Evolutionary conservation across 2,329 filamentous ascomycete species (phyloP), one percentile per base, ranked within the genome.

Genomic region (Sporothrix mexicana): DNA sequence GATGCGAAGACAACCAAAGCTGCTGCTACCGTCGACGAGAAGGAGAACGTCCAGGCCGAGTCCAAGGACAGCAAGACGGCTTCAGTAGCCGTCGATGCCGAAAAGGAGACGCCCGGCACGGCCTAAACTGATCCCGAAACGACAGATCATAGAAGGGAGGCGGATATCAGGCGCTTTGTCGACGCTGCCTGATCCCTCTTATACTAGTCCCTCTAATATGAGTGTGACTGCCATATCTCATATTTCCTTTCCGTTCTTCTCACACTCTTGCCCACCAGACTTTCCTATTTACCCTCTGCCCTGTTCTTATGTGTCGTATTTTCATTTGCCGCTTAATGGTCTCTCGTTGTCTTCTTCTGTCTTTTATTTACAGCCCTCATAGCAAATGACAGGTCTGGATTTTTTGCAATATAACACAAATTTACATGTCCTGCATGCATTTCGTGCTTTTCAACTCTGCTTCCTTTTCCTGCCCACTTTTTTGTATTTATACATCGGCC

Each of bases 11-110:
- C 15, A 6, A 71, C 43, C n/a, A 43, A 55, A 15, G 23, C 15
- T 4, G 43, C 30, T 17, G 43, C 49, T 25, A 62, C 80, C 4
- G 80, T 81, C 62, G 76, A 80, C 66, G 76, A 72, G 47, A 72
- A 76, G 57, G 72, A 74, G 23, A 67, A 59, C 17, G 30, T 55
- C 41, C 20, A 55, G 23, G 36, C 47, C 13, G 49, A 68, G 47
- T n/a, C 59, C 12, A 51, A 15, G 30, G 71, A 17, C 8, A 67
- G 53, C 45, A 47, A 66, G 45, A 20, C 17, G 47, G 17, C 17
- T 30, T 23, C 66, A 15, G 47, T 17, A 68, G 15, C 66, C 36
- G 25, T 49, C 25, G 47, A 53, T 23, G 1, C 64, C 43, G 64
- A 67, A 45, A 15, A 47, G 23, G 23, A 51, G 23, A 17, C 61